Conservation (phyloP, 2,329 filamentous ascomycete genomes). For the Neonectria faginata region DNA sequence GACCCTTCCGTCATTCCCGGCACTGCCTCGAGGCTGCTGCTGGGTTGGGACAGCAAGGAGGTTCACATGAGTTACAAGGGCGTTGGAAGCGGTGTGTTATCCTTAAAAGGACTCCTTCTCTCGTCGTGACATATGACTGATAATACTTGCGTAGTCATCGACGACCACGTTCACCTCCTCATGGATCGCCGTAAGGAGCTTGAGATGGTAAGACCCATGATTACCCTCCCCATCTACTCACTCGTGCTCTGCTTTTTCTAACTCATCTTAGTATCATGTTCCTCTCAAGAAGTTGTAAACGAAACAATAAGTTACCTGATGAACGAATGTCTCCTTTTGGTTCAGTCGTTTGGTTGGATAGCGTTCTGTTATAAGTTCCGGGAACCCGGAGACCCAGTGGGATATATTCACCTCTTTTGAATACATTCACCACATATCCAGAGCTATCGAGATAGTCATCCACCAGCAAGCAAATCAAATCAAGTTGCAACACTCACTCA, state of each 20-base stretch:
- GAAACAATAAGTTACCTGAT: not conserved
- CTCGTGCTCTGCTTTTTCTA: not conserved
- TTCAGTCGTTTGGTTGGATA: not conserved
- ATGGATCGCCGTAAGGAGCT: constrained; percentile 46
- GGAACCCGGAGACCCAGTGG: not conserved
- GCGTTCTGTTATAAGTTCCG: too few relatives aligned
- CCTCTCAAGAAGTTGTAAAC: constrained; percentile 36
- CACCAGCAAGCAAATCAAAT: constrained; percentile 5
- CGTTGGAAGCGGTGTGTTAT: constrained; percentile 47
- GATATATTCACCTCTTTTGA: not conserved
- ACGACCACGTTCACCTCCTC: constrained; percentile 51
- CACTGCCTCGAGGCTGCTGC: constrained; percentile 48
- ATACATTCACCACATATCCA: not conserved
- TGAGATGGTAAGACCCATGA: constrained; percentile 47
- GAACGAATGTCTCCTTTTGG: not conserved
- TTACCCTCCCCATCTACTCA: not conserved
- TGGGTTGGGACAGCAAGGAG: constrained; percentile 56
- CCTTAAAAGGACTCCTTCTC: not conserved
- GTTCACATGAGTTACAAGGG: constrained; percentile 52
- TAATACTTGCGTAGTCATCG: constrained; percentile 46
- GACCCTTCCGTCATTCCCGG: constrained; percentile 46
- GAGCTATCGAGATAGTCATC: not conserved
- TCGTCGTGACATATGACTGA: constrained; percentile 4
- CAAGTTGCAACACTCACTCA: constrained; percentile 2
- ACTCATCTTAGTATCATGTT: constrained; percentile 46